Base-by-base conservation (phyloP, 495 filamentous ascomycete species). In the Annulohypoxylon bovei region DNA sequence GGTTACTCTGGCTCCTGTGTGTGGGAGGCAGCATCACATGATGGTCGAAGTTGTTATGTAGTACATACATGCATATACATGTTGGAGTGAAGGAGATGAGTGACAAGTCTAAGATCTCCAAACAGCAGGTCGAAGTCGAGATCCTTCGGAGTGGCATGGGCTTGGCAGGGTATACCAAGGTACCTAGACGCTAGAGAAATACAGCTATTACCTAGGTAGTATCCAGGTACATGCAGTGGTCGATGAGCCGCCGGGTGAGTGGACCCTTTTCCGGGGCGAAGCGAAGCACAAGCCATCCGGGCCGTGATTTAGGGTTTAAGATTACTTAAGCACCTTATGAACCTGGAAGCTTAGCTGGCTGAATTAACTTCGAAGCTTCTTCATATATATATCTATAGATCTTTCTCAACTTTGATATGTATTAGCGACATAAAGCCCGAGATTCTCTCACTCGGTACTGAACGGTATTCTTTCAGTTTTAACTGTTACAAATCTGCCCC, bases 321-420 rank as follows among this genome's bases (percentile, higher is more conserved):
- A 49, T 65, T 65, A 57, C 62, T 65, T 65, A 65, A 65, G 62
- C 62, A 65, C 30, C 14, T 40, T 65, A 50, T 49, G 22, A 53
- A 20, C 25, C 49, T 23, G n/a, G 30, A 49, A 49, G 23, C 28
- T 50, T 22, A 57, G 9, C 22, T 60, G 7, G n/a, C 18, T 35
- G n/a, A 42, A 18, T 37, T 11, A 27, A 50, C 20, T 50, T 50
- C 25, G 14, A 56, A 37, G 7, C 32, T 14, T 56, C 27, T 56
- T 56, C 33, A 33, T 33, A 12, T 33, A 49, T 14, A 22, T 4
- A 49, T 52, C 47, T 25, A 12, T 40, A 6, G 39, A 6, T 64
- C 27, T 22, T 46, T 35, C 23, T 44, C 52, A 47, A 47, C 44
- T 62, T 32, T 22, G 6, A 39, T 16, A 25, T 25, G 27, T n/a